Conservation (phyloP, 208 protist genomes). For the Trichomonas tenax region DNA sequence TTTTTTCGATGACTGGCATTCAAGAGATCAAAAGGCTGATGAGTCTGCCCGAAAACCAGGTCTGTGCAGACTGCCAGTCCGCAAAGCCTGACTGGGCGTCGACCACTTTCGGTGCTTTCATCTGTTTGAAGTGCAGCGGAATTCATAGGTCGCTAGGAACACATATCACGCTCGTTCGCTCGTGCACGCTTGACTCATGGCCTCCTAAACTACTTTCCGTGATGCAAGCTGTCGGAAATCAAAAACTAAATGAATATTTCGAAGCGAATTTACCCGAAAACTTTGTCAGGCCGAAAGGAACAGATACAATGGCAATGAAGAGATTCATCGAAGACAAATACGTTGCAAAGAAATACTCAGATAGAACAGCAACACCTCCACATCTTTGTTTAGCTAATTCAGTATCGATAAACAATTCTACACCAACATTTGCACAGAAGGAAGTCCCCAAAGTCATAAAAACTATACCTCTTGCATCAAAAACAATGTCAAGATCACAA, state of each 20-base stretch:
- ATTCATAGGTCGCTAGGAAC: slow-evolving; percentile 48
- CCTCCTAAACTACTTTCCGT: slow-evolving; percentile 18
- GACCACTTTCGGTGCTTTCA: slow-evolving; percentile 48
- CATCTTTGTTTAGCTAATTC: background rate
- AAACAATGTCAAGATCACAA: background rate
- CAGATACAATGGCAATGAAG: background rate
- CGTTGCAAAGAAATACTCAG: background rate
- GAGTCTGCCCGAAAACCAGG: slow-evolving; percentile 26
- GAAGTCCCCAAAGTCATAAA: background rate
- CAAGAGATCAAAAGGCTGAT: background rate
- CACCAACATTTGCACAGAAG: background rate
- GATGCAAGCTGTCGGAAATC: slow-evolving; percentile 26
- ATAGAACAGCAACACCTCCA: background rate
- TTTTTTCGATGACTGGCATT: background rate
- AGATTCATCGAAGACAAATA: slow-evolving; percentile 4
- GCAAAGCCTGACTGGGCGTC: slow-evolving; percentile 33
- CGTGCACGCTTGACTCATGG: slow-evolving; percentile 42
- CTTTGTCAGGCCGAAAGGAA: background rate
- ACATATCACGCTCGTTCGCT: slow-evolving; percentile 45
- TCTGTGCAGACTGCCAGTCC: slow-evolving; percentile 30
- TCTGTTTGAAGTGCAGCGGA: slow-evolving; percentile 50
- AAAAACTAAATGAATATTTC: background rate
- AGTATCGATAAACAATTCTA: background rate
- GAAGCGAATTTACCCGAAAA: background rate
- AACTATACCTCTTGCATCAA: background rate